phyloP scores from a whole-genome alignment of 225 moss, liverwort and hornwort species.

The Rhytidiadelphus loreus region DNA sequence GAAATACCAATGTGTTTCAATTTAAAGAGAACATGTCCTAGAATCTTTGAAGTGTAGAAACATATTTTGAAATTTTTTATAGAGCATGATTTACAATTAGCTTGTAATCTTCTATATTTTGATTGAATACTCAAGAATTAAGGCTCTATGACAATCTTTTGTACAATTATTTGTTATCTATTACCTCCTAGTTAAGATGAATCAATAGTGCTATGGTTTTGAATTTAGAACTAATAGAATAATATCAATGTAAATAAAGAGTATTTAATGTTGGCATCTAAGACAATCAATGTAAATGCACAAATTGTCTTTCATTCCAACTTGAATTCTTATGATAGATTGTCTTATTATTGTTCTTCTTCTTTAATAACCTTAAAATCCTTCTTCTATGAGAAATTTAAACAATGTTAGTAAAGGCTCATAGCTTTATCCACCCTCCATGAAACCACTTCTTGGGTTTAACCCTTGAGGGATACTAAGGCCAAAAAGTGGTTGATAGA shows the following conservation, averaged over 20 bases:
- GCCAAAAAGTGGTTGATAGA: too few relatives aligned
- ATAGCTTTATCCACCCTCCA: too few relatives aligned
- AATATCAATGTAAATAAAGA: not conserved
- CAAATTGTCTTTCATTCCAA: not conserved
- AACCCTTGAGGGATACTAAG: too few relatives aligned
- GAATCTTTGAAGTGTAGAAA: not conserved
- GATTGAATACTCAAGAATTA: not conserved
- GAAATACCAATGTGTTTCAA: accelerated
- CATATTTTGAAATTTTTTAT: not conserved
- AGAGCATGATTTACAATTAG: not conserved
- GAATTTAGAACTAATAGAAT: not conserved
- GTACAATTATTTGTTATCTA: not conserved
- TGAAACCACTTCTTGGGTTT: too few relatives aligned
- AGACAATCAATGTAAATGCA: not conserved
- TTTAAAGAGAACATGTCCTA: not conserved
- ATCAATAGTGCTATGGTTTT: not conserved
- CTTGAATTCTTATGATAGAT: not conserved
- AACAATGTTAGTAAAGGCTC: too few relatives aligned
- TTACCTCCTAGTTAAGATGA: not conserved
- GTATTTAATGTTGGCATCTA: not conserved
- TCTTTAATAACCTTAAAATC: too few relatives aligned
- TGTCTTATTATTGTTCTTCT: too few relatives aligned
- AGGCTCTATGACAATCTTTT: not conserved
- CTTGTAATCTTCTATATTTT: not conserved
- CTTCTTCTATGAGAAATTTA: too few relatives aligned